These are phyloP conservation scores for Cyclospora cayetanensis DNA, from an alignment of 169 alveolate genomes.

Conservation along the genomic window DNA sequence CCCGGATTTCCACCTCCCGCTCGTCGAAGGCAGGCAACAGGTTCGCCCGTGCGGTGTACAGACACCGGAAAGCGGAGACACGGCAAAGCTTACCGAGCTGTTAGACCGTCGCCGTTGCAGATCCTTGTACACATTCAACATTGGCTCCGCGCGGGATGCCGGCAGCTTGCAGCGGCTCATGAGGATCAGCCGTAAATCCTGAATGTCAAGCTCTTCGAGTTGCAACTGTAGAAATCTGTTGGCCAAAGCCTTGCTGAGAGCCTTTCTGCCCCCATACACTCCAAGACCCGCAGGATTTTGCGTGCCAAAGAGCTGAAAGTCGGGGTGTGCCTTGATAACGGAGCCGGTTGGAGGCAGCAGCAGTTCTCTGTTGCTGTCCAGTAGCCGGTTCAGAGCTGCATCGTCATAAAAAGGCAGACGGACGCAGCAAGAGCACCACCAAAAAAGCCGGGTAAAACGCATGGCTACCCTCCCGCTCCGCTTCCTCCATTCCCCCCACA, in stretches of 20 bases:
- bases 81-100: slow-evolving; percentile 73
- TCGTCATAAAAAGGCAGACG: too few species aligned
- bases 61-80: too few species aligned
- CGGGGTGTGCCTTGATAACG: slow-evolving; percentile 96
- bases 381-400: slow-evolving; percentile 96
- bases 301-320: slow-evolving; percentile 99
- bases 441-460: not conserved
- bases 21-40: too few species aligned
- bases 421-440: slow-evolving; percentile 9
- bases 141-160: slow-evolving; percentile 90
- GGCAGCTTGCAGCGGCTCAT: slow-evolving; percentile 96
- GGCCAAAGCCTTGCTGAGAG: slow-evolving; percentile 97
- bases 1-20: too few species aligned
- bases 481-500: too few species aligned
- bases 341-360: slow-evolving; percentile 96
- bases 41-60: too few species aligned
- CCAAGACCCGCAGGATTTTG: slow-evolving; percentile 98
- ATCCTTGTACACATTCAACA: slow-evolving; percentile 94
- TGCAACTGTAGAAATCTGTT: slow-evolving; percentile 97
- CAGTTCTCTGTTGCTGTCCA: slow-evolving; percentile 98
- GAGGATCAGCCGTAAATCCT: slow-evolving; percentile 93
- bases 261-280: slow-evolving; percentile 98
- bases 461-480: not conserved
- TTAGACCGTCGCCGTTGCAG: slow-evolving; percentile 89
- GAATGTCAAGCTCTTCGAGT: slow-evolving; percentile 92